Conservation (phyloP, 78 protist species). For the Kipferlia bialata region DNA sequence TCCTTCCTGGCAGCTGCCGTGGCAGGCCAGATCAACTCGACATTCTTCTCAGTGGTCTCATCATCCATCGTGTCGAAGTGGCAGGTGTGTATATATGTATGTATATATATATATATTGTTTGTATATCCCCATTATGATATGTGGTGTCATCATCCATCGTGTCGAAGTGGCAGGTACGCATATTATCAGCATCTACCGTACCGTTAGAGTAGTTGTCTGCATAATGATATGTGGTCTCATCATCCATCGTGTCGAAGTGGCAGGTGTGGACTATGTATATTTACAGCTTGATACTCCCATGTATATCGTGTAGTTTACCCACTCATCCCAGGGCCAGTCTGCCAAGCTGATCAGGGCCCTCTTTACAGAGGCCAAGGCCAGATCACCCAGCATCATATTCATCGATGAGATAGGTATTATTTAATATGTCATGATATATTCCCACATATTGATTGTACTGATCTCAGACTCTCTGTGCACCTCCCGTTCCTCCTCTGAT, state of each 20-base stretch:
- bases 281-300: no score
- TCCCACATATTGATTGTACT: no score
- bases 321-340: no score
- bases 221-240: constrained; percentile 79
- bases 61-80: constrained; percentile 48
- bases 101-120: no score
- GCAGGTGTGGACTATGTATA: no score
- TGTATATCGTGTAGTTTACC: no score
- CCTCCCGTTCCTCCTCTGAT: constrained; percentile 73
- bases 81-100: no score
- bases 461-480: constrained; percentile 30
- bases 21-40: constrained; percentile 86
- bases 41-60: constrained; percentile 81
- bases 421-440: no score
- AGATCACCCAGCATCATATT: constrained; percentile 1
- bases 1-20: constrained; percentile 37
- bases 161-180: constrained; percentile 39
- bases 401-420: constrained; percentile 23
- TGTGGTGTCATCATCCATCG: constrained; percentile 67
- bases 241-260: constrained; percentile 46
- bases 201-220: no score
- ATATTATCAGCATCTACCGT: no score
- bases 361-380: not conserved
- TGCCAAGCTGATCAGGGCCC: constrained; percentile 53
- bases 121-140: constrained; percentile 84